Evolutionary conservation across 1,284 basidiomycete species (phyloP).

Genomic region (Cutaneotrichosporon cavernicola): DNA sequence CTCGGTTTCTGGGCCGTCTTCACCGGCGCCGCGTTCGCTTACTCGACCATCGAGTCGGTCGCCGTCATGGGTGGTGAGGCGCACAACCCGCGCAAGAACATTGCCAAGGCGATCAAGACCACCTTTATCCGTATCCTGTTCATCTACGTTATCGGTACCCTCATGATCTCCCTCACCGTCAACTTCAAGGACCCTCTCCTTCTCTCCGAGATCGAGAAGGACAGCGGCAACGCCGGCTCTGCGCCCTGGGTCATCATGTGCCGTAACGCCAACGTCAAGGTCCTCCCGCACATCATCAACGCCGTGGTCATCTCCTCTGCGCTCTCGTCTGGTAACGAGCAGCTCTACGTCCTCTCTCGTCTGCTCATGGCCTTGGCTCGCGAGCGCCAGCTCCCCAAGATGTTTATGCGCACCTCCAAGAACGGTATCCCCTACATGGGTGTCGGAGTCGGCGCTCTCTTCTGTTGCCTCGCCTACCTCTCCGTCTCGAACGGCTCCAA

Average conservation of each 20-base stretch:
- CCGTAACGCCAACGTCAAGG: conserved; percentile 67
- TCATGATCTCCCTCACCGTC: conserved; percentile 49
- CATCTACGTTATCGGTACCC: conserved; percentile 57
- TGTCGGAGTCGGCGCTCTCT: conserved; percentile 65
- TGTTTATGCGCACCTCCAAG: conserved; percentile 62
- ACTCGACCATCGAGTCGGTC: conserved; percentile 49
- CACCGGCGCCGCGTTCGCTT: conserved; percentile 39
- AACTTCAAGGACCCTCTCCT: conserved; percentile 43
- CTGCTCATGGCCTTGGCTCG: conserved; percentile 54
- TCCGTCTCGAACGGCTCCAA: conserved; percentile 62
- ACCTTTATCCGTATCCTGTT: conserved; percentile 68
- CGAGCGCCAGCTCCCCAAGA: conserved; percentile 59
- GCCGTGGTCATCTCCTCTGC: conserved; percentile 64
- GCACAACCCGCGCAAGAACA: conserved; percentile 65
- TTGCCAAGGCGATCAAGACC: conserved; percentile 68
- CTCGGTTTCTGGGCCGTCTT: conserved; percentile 65
- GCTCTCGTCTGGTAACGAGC: conserved; percentile 35
- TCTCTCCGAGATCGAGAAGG: conserved; percentile 59
- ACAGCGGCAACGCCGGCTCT: conserved; percentile 60
- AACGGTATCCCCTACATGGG: conserved; percentile 66
- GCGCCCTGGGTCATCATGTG: conserved; percentile 76
- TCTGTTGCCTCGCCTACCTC: conserved; percentile 58
- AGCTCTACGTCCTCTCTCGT: conserved; percentile 39
- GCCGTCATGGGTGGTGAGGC: conserved; percentile 54
- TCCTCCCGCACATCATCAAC: conserved; percentile 64